phyloP scores from a whole-genome alignment of 495 filamentous ascomycete genomes.

The Oleoguttula mirabilis region DNA sequence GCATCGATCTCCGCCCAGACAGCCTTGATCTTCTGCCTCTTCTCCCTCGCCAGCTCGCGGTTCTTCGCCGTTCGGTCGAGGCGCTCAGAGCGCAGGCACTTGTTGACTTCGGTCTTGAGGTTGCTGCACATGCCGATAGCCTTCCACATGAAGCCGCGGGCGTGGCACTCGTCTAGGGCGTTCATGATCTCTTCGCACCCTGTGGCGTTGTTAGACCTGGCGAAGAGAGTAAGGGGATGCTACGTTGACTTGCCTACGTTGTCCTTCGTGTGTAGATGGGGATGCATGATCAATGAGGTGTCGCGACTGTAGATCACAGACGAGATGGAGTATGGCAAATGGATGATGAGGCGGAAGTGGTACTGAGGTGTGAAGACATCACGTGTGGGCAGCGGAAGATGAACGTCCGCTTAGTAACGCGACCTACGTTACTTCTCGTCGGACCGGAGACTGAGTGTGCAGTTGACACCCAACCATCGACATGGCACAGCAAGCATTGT shows the following conservation, averaged over 20 bases:
- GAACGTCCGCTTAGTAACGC: not conserved
- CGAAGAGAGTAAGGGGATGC: not conserved
- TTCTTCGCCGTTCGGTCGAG: slow-evolving; percentile 63
- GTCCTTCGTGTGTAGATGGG: slow-evolving; percentile 83
- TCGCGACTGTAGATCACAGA: not conserved
- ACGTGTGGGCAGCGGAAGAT: not conserved
- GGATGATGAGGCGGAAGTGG: too few relatives aligned
- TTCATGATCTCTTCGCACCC: slow-evolving; percentile 89
- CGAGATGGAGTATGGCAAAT: too few relatives aligned
- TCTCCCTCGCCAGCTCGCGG: slow-evolving; percentile 55
- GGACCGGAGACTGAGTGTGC: too few relatives aligned
- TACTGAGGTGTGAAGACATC: not conserved
- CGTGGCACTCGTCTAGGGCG: slow-evolving; percentile 91
- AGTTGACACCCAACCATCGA: too few relatives aligned
- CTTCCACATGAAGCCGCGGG: slow-evolving; percentile 79
- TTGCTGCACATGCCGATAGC: slow-evolving; percentile 80
- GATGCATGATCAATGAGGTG: slow-evolving; percentile 58
- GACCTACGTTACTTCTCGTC: too few relatives aligned
- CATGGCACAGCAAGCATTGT: slow-evolving; percentile 27
- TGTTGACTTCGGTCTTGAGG: slow-evolving; percentile 66
- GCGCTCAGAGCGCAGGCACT: slow-evolving; percentile 70
- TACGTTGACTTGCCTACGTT: slow-evolving; percentile 53
- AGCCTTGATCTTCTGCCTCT: slow-evolving; percentile 54
- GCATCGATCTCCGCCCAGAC: slow-evolving; percentile 77
- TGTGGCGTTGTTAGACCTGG: slow-evolving; percentile 33